Evolutionary conservation across 2,329 filamentous ascomycete genomes (phyloP).

Genomic region (Colletotrichum australisinense): DNA sequence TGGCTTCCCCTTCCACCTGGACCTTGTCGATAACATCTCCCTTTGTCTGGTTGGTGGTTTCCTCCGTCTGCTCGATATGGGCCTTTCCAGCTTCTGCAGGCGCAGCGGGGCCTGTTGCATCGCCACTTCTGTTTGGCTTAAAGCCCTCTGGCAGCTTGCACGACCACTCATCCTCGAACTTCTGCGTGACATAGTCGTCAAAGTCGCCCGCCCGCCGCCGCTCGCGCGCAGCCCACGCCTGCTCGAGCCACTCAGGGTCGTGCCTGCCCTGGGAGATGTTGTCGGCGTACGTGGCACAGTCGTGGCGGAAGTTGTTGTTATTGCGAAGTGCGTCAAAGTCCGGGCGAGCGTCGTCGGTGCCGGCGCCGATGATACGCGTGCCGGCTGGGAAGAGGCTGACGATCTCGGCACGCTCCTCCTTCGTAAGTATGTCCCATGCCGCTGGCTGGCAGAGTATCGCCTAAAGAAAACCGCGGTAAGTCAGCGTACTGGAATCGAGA

Average conservation of each 20-base stretch:
- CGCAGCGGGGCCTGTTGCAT: not conserved
- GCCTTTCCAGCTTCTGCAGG: constrained; percentile 20
- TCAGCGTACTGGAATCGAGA: not conserved
- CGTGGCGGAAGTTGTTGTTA: constrained; percentile 62
- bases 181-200: constrained; percentile 56
- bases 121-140: constrained; percentile 35
- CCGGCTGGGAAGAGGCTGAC: constrained; percentile 51
- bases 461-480: constrained; percentile 24
- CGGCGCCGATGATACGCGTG: constrained; percentile 49
- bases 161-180: constrained; percentile 62
- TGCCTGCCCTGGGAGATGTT: constrained; percentile 61
- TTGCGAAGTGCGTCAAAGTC: constrained; percentile 56
- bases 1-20: not conserved
- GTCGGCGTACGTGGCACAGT: constrained; percentile 58
- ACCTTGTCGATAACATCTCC: not conserved
- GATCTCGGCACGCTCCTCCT: constrained; percentile 49
- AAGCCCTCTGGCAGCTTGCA: constrained; percentile 51
- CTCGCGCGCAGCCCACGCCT: constrained; percentile 63
- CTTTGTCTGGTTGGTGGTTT: not conserved
- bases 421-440: constrained; percentile 51
- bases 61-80: not conserved
- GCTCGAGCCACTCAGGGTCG: constrained; percentile 63
- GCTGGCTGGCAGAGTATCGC: constrained; percentile 50
- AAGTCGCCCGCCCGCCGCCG: constrained; percentile 61
- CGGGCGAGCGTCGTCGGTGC: constrained; percentile 50